Evolutionary conservation across 441 rosid genomes (phyloP).

Genomic region (Populus hybrid): DNA sequence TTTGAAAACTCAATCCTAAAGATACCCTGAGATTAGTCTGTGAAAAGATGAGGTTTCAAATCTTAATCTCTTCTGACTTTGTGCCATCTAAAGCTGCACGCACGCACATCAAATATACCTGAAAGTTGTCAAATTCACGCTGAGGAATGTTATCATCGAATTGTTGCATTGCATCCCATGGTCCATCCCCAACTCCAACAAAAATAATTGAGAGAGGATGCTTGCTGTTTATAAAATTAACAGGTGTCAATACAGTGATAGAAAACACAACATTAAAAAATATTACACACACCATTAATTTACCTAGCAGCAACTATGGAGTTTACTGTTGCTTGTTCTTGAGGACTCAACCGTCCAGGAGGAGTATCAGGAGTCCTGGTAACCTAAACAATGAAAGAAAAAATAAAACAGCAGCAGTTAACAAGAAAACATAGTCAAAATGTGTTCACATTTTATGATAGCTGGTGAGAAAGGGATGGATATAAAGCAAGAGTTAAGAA

Average conservation of each 20-base stretch:
- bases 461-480: not conserved
- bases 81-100: not conserved
- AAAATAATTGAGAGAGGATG: slow-evolving; percentile 83
- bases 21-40: not conserved
- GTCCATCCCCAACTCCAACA: slow-evolving; percentile 98
- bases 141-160: slow-evolving; percentile 91
- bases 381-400: slow-evolving; percentile 37
- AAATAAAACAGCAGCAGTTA: not conserved
- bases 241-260: slow-evolving; percentile 17
- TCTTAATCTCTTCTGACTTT: not conserved
- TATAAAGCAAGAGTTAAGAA: slow-evolving; percentile 14
- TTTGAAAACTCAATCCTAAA: not conserved
- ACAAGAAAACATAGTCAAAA: slow-evolving; percentile 8
- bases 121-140: slow-evolving; percentile 89
- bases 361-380: slow-evolving; percentile 62
- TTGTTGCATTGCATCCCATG: slow-evolving; percentile 87
- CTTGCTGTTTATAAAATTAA: slow-evolving; percentile 39
- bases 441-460: not conserved
- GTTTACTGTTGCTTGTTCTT: slow-evolving; percentile 76
- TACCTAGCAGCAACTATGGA: slow-evolving; percentile 92
- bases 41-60: not conserved
- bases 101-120: slow-evolving; percentile 41
- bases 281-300: slow-evolving; percentile 17
- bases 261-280: slow-evolving; percentile 2
- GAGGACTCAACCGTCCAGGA: slow-evolving; percentile 62